These are phyloP conservation scores for Plectosphaerella plurivora DNA, from an alignment of 2,329 filamentous ascomycete genomes.

Conservation along the genomic window DNA sequence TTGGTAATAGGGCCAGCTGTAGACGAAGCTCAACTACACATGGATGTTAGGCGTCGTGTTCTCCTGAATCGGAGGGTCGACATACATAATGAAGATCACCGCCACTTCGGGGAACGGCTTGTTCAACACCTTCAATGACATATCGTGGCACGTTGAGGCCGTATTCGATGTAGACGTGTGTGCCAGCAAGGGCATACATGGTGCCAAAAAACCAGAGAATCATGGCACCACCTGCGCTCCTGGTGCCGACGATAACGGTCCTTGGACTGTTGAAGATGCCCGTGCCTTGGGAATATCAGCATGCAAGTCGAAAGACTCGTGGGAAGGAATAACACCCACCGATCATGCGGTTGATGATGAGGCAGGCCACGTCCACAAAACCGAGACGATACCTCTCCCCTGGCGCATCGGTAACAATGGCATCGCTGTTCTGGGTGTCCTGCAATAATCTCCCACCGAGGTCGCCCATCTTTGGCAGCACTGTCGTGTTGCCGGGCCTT, in stretches of 20 bases:
- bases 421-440: slow-evolving; percentile 2
- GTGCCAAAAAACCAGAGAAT: slow-evolving; percentile 35
- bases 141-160: slow-evolving; percentile 41
- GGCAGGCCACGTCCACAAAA: slow-evolving; percentile 28
- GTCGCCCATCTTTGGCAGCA: neutral
- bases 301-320: neutral
- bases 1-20: slow-evolving; percentile 27
- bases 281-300: slow-evolving; percentile 19
- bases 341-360: slow-evolving; percentile 31
- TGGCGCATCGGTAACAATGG: slow-evolving; percentile 26
- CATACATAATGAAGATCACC: slow-evolving; percentile 39
- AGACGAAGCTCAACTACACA: slow-evolving; percentile 37
- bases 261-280: slow-evolving; percentile 30
- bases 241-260: slow-evolving; percentile 25
- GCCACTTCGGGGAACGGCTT: slow-evolving; percentile 37
- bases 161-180: slow-evolving; percentile 38
- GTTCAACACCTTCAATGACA: slow-evolving; percentile 29
- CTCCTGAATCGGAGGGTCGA: neutral
- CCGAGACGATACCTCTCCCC: slow-evolving; percentile 27
- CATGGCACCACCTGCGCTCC: slow-evolving; percentile 26
- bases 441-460: too few species aligned
- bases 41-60: slow-evolving; percentile 3
- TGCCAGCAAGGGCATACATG: slow-evolving; percentile 29
- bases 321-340: too few species aligned
- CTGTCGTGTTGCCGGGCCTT: slow-evolving; percentile 5